Evolutionary conservation across 192 early-diverging fungal genomes (phyloP), one percentile per base, ranked within the genome.

Genomic region (Coemansia sp.): DNA sequence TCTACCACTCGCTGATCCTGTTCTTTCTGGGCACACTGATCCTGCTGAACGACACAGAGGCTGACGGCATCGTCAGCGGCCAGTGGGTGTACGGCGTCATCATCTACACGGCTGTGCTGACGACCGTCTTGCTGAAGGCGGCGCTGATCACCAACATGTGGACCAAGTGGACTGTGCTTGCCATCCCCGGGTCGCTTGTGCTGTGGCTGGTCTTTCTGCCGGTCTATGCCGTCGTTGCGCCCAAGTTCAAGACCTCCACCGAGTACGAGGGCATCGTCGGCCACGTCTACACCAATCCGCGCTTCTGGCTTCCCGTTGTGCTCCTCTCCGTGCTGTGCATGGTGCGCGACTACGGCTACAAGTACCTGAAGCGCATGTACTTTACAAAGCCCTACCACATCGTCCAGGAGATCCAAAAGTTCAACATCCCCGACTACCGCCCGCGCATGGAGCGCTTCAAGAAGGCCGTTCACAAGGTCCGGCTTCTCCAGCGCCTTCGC

Each of bases 361-460:
- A 98, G 86, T 99, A 88, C 77, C 82, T 85, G 66, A 90, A 90
- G 71, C 89, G 95, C 43, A 92, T 92, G 81, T 93, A 92, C 73
- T 75, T 85, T 35, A 88, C 96, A 23, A 68, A 89, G 58, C 85
- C 91, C 14, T 98, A 98, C 77, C 98, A 99, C 73, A 94, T 95
- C 73, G 92, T 98, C 48, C 96, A 98, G 83, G 98, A 99, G 84
- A 99, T 99, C 64, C 93, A 98, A 81, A 98, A 97, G 82, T 94
- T 92, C 88, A 98, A 99, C 80, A 94, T 99, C 62, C 98, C 95
- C 24, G 98, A 99, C 75, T 96, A 96, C 72, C 88, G 96, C 43
- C 98, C 98, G 49, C 87, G 98, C 43, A 95, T 96, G 94, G 96
- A 99, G 76, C 88, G 92, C 60, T 99, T 99, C 93, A 87, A 93